Percentiles rank a stretch among this genome's conserved stretches.
Conservation (phyloP, 164 flowering plant species). For the Akebia trifoliata region DNA sequence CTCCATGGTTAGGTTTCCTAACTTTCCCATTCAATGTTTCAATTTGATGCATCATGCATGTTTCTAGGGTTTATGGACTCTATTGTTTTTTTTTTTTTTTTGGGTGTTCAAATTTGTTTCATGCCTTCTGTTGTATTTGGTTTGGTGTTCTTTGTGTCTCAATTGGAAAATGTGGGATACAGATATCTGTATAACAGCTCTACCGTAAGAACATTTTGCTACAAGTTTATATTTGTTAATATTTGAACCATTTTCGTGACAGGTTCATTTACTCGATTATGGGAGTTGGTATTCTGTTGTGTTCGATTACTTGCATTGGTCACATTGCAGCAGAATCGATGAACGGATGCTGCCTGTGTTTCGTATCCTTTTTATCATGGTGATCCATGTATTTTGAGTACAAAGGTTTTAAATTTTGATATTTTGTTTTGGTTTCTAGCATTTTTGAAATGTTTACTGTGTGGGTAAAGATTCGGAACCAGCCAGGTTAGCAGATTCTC, state of each 20-base stretch:
- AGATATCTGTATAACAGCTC: not conserved
- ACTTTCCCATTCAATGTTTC: no score
- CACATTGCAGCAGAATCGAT: conserved; percentile 69
- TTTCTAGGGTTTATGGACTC: not conserved
- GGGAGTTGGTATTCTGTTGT: conserved; percentile 60
- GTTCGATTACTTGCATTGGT: conserved; percentile 58
- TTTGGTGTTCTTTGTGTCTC: not conserved
- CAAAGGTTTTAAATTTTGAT: no score
- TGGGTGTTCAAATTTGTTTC: no score
- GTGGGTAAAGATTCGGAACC: no score
- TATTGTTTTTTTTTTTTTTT: not conserved
- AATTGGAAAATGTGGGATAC: not conserved
- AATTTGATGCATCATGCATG: not conserved
- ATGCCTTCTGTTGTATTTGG: no score
- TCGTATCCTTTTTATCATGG: conserved; percentile 51
- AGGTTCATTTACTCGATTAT: conserved; percentile 81
- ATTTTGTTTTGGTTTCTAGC: no score
- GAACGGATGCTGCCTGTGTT: conserved; percentile 77
- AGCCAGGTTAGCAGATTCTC: no score
- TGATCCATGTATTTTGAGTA: no score
- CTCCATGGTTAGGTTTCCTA: conserved; percentile 66
- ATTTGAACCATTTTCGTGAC: conserved; percentile 14
- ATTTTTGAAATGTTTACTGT: no score
- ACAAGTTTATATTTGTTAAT: not conserved
- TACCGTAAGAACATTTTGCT: not conserved